phyloP scores from a whole-genome alignment of 2,329 filamentous ascomycete genomes.

The Pseudocercospora pini-densiflorae region DNA sequence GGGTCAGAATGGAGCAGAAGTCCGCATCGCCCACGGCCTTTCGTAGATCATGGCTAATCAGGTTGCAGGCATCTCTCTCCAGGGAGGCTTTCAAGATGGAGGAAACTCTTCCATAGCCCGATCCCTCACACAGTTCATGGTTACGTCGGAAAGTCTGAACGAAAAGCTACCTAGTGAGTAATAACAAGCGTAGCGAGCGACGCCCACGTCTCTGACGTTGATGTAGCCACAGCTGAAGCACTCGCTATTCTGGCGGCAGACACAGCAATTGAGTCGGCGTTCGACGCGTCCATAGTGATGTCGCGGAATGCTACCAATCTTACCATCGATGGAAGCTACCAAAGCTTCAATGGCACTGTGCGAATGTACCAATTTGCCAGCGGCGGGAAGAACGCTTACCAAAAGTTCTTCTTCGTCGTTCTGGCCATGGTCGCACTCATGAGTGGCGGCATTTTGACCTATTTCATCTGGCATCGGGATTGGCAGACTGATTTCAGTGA shows the following conservation, averaged over 20 bases:
- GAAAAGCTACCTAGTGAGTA: too few species aligned
- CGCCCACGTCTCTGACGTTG: too few species aligned
- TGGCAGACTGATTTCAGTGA: slow-evolving; percentile 80
- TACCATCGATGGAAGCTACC: slow-evolving; percentile 48
- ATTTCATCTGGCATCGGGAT: slow-evolving; percentile 62
- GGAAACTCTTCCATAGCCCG: slow-evolving; percentile 50
- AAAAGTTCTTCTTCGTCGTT: slow-evolving; percentile 69
- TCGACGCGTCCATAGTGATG: slow-evolving; percentile 62
- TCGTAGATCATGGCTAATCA: too few species aligned
- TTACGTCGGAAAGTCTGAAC: slow-evolving; percentile 49
- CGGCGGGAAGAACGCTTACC: slow-evolving; percentile 64
- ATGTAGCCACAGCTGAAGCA: slow-evolving; percentile 66
- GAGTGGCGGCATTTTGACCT: slow-evolving; percentile 67
- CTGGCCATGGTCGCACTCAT: slow-evolving; percentile 68
- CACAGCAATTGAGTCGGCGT: slow-evolving; percentile 65
- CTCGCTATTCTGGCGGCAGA: slow-evolving; percentile 71
- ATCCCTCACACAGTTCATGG: slow-evolving; percentile 50
- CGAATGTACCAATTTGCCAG: slow-evolving; percentile 72
- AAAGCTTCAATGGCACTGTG: slow-evolving; percentile 68
- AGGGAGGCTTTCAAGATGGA: slow-evolving; percentile 48
- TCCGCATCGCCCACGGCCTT: neutral
- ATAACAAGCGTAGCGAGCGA: too few species aligned
- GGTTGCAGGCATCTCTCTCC: slow-evolving; percentile 49
- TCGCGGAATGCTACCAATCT: slow-evolving; percentile 44
- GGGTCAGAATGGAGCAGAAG: slow-evolving; percentile 49